Evolutionary conservation across 192 early-diverging fungal species (phyloP), one percentile per base, ranked within the genome.

Genomic region (Backusella psychrophila): DNA sequence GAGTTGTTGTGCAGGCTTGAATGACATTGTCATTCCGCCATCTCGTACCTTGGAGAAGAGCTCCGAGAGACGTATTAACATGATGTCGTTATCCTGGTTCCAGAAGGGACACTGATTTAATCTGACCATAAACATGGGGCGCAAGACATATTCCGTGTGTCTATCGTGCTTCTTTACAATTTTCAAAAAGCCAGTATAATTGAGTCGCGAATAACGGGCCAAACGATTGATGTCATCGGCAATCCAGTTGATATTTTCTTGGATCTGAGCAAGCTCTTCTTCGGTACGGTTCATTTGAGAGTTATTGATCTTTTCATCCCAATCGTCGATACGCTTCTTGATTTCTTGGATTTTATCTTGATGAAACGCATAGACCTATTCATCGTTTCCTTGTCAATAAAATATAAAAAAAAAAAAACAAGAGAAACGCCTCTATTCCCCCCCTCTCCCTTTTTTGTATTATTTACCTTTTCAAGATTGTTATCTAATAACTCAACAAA

Each of bases 141-240:
- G 85, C 35, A 99, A 83, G 38, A 89, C 83, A 78, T 90, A 95
- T 9, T 82, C 83, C 19, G 96, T 94, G 80, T 96, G 93, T 75
- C 95, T 93, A 86, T 99, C 97, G 82, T 99, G 98, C 85, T 99
- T 99, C 85, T 99, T 99, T 81, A 99, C 89, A 78, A 98, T 98
- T 88, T 97, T 93, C 42, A 93, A 85, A 71, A 95, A 93, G 29
- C 91, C 94, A 11, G 94, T 92, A 81, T 93, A 95, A 86, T 95
- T 95, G 76, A 93, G 86, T 15, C 93, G 85, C 14, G 90, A 89
- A 75, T 89, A 95, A 74, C 90, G 91, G 44, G 93, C 89, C 56
- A 95, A 81, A 78, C 93, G 90, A 74, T 94, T 93, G 36, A 94
- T 87, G 46, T 93, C 94, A 75, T 90, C 87, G 12, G 93, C 91